A percentile compares a stretch with the other conserved stretches of the same genome.
Evolutionary conservation across 2,329 filamentous ascomycete genomes (phyloP).

Genomic region (Aureobasidium lini): DNA sequence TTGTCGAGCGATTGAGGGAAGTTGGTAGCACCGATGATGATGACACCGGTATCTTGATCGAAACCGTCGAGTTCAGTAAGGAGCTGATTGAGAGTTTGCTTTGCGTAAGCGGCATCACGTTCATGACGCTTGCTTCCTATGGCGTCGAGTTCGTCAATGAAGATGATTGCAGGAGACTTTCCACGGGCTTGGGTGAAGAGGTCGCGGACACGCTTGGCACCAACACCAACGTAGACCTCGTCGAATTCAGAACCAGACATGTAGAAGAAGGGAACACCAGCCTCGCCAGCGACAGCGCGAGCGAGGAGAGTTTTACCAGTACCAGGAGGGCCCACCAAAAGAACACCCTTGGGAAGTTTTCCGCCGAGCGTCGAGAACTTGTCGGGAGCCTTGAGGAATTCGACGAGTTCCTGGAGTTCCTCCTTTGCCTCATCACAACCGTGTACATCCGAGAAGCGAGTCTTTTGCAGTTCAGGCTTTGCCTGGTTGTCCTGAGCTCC

Average conservation of each 20-base stretch:
- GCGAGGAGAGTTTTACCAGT: constrained; percentile 96
- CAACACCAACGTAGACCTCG: constrained; percentile 95
- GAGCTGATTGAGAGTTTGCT: constrained; percentile 95
- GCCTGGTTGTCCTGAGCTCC: constrained; percentile 70
- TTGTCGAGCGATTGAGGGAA: constrained; percentile 92
- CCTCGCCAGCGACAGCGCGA: constrained; percentile 90
- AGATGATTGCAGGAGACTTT: constrained; percentile 89
- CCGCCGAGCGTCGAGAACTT: constrained; percentile 90
- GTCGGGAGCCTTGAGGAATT: constrained; percentile 89
- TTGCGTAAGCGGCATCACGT: constrained; percentile 86
- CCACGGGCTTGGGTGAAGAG: constrained; percentile 74
- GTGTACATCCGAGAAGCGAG: constrained; percentile 87
- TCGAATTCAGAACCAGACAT: constrained; percentile 99
- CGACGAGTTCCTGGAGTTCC: constrained; percentile 91
- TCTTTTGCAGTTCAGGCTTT: constrained; percentile 85
- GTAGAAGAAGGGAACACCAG: constrained; percentile 98
- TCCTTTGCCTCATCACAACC: constrained; percentile 98
- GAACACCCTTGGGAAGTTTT: constrained; percentile 92
- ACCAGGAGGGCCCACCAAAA: constrained; percentile 90
- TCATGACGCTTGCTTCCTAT: constrained; percentile 92
- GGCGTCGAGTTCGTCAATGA: constrained; percentile 90
- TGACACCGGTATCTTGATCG: constrained; percentile 86
- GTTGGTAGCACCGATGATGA: constrained; percentile 94
- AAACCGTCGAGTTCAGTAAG: constrained; percentile 96
- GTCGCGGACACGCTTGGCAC: constrained; percentile 91